Percentiles rank a stretch among this genome's conserved stretches.
Conservation (phyloP, 768 basidiomycete species). For the Gyrodon lividus region DNA sequence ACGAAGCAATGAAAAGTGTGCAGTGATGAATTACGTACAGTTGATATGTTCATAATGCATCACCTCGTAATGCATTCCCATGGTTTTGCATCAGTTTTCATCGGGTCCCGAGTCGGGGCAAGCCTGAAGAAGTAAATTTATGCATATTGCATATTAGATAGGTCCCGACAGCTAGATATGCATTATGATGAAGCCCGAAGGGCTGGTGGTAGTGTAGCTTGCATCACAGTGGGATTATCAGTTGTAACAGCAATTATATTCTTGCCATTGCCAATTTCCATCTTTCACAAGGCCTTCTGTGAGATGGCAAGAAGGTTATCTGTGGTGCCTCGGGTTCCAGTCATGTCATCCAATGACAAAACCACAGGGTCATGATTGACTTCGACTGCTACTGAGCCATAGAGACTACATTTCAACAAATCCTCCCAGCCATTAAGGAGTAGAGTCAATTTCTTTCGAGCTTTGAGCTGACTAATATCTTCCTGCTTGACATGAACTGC, state of each 20-base stretch:
- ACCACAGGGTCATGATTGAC: conserved; percentile 24
- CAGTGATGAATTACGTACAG: no score
- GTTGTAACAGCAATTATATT: conserved; percentile 29
- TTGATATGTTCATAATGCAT: no score
- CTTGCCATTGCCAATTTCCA: conserved; percentile 16
- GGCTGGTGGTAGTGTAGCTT: no score
- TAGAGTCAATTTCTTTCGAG: conserved; percentile 18
- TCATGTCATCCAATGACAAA: conserved; percentile 26
- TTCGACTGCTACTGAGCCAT: conserved; percentile 26
- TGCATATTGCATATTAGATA: no score
- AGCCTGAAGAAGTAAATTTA: no score
- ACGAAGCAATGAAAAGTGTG: no score
- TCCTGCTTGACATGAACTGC: conserved; percentile 17
- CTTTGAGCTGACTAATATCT: conserved; percentile 16
- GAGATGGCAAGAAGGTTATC: conserved; percentile 16
- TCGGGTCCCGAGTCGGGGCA: no score
- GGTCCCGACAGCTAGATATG: no score
- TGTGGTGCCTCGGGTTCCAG: conserved; percentile 18
- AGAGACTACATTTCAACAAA: conserved; percentile 20
- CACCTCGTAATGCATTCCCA: no score
- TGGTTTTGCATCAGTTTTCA: no score
- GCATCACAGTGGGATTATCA: conserved; percentile 33
- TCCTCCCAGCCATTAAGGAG: conserved; percentile 37
- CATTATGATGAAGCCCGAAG: no score
- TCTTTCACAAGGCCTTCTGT: conserved; percentile 15